Conservation (phyloP, 352 stramenopile species). For the Globisporangium viniferum region DNA sequence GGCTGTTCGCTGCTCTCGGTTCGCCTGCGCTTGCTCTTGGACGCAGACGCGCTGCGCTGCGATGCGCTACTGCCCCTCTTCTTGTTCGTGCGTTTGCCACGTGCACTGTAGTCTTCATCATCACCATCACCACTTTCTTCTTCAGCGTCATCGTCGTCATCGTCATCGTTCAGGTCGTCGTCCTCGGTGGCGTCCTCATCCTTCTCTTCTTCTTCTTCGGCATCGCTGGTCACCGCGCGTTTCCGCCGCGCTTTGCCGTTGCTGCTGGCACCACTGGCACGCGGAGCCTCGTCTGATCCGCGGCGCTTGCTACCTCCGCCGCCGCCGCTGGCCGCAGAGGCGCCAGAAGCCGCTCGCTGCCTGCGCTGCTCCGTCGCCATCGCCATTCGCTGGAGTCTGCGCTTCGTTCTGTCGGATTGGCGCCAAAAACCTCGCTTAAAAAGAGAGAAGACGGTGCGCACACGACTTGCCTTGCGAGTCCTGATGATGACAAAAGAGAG, state of each 20-base stretch:
- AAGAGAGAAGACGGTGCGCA: no score
- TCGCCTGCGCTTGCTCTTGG: slow-evolving; percentile 5
- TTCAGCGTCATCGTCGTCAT: slow-evolving; percentile 10
- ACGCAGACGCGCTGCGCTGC: neutral
- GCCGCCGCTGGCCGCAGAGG: neutral
- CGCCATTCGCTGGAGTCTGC: neutral
- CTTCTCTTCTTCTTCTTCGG: slow-evolving; percentile 22
- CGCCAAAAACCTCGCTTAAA: neutral
- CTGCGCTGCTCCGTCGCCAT: slow-evolving; percentile 10
- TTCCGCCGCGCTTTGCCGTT: slow-evolving; percentile 7
- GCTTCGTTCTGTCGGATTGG: neutral
- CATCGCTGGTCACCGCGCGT: neutral
- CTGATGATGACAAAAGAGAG: no score
- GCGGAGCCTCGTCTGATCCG: neutral
- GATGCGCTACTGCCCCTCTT: neutral
- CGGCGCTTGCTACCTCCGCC: neutral
- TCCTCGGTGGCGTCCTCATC: slow-evolving; percentile 24
- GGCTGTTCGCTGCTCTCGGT: slow-evolving; percentile 6
- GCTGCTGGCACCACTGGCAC: neutral
- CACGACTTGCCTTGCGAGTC: no score
- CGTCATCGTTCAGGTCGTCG: slow-evolving; percentile 13
- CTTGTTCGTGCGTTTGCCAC: neutral
- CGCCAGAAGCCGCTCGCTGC: neutral
- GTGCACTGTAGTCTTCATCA: slow-evolving; percentile 9
- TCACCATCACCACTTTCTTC: slow-evolving; percentile 12